Percentiles rank a stretch among this genome's conserved stretches.
phyloP scores from a whole-genome alignment of 1,139 yeast species.

The Suhomyces anneliseae region DNA sequence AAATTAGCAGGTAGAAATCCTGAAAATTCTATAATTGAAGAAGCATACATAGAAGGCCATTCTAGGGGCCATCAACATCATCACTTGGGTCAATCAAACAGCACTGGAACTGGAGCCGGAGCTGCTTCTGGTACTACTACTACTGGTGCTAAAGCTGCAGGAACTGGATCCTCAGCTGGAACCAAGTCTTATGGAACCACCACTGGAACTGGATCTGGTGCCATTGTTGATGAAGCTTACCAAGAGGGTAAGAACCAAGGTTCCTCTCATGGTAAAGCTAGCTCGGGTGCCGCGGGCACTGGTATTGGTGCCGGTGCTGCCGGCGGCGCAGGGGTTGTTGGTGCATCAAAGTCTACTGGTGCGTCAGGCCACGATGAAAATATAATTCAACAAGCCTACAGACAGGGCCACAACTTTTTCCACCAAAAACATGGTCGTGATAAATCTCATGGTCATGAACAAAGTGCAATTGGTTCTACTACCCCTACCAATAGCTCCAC shows the following conservation, averaged over 20 bases:
- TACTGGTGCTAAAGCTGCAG: background rate
- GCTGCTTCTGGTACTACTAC: background rate
- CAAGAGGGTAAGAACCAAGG: background rate
- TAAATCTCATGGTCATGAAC: background rate
- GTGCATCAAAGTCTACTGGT: background rate
- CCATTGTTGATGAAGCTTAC: background rate
- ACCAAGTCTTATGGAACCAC: background rate
- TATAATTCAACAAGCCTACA: background rate
- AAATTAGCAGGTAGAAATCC: background rate
- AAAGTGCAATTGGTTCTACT: background rate
- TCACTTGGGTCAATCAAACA: background rate
- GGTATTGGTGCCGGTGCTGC: background rate
- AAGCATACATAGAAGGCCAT: slow-evolving; percentile 28
- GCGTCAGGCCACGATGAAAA: background rate
- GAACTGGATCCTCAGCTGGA: background rate
- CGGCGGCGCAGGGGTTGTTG: background rate
- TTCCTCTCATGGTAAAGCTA: background rate
- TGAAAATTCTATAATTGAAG: background rate
- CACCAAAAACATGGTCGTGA: background rate
- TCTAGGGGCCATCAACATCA: slow-evolving; percentile 6
- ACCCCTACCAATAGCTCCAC: background rate
- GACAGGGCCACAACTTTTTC: background rate
- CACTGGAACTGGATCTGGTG: background rate
- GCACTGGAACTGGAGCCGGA: slow-evolving; percentile 2
- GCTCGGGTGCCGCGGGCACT: slow-evolving; percentile 1